Base-by-base conservation (phyloP, 371 early-diverging fungal species). In the Parasitella parasitica region DNA sequence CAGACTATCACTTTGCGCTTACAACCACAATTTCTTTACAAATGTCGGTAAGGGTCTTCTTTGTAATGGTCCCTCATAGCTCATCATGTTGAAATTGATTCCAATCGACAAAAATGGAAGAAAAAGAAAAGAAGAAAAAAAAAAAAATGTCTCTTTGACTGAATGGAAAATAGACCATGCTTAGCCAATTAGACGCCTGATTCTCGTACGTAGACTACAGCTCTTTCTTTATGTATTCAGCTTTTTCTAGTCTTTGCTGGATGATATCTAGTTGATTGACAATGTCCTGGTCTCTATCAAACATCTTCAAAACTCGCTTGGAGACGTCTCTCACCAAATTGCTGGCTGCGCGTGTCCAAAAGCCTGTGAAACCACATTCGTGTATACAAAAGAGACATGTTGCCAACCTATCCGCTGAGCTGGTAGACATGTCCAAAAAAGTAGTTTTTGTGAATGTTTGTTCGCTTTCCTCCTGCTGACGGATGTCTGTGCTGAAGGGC, bases 391-490 rank as follows among this genome's bases (percentile, higher is more conserved):
- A 13, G 13, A 75, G 27, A 46, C 80, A 79, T 6, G 18, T 51
- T 3, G 63, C 48, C 7, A 77, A 32, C 36, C 70, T 56, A 54
- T 73, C 67, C 5, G 74, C 70, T 13, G 80, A 54, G 4, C 50
- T 38, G 15, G 69, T 53, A 0, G 80, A 80, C 49, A 80, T 32
- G 39, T 80, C 80, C 30, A 80, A 61, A 69, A 80, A 80, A 0
- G 76, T 77, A 2, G 77, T 73, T 30, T 67, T 63, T 9, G 80
- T 80, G 22, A 71, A 64, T 9, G 80, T 80, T 34, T 80, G 80
- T 38, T 73, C 66, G 8, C 28, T 30, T 5, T 43, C 43, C 16
- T 52, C 51, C 22, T 43, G 48, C 38, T 57, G 50, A n/a, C 26
- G 24, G 12, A 51, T 35, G 13, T 65, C 61, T 5, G 59, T 69